Evolutionary conservation across 164 flowering plant genomes (phyloP).

Genomic region (Akebia trifoliata): DNA sequence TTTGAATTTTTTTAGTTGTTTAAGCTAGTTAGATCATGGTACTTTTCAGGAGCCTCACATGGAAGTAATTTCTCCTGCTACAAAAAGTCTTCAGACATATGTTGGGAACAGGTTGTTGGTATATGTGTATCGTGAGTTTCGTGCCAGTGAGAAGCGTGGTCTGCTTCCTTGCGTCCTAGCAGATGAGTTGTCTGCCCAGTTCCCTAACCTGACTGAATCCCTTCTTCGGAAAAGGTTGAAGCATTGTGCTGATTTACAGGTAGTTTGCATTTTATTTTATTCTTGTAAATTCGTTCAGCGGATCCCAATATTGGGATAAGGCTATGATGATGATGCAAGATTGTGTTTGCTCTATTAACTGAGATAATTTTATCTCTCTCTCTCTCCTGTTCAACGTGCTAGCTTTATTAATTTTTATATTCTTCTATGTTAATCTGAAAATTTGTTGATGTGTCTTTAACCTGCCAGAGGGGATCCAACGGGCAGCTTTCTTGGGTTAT

Average conservation of each 20-base stretch:
- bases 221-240: constrained; percentile 75
- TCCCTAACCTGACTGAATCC: constrained; percentile 68
- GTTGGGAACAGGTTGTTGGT: constrained; percentile 71
- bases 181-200: constrained; percentile 71
- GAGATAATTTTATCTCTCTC: background rate
- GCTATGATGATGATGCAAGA: too few relatives aligned
- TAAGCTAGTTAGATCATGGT: constrained; percentile 1
- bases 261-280: constrained; percentile 19
- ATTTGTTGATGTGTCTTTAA: constrained; percentile 3
- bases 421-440: background rate
- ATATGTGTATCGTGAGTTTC: constrained; percentile 71
- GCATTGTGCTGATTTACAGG: constrained; percentile 86
- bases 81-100: constrained; percentile 68
- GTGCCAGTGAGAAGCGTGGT: constrained; percentile 66
- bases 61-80: constrained; percentile 87
- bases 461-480: constrained; percentile 48
- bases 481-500: constrained; percentile 67
- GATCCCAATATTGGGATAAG: too few relatives aligned
- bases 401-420: background rate
- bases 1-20: background rate
- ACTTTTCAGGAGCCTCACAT: constrained; percentile 80
- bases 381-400: background rate
- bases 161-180: constrained; percentile 55
- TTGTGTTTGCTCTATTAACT: too few relatives aligned
- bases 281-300: background rate